Base-by-base conservation (phyloP, 1,139 yeast genomes). In the Nadsonia commutata region DNA sequence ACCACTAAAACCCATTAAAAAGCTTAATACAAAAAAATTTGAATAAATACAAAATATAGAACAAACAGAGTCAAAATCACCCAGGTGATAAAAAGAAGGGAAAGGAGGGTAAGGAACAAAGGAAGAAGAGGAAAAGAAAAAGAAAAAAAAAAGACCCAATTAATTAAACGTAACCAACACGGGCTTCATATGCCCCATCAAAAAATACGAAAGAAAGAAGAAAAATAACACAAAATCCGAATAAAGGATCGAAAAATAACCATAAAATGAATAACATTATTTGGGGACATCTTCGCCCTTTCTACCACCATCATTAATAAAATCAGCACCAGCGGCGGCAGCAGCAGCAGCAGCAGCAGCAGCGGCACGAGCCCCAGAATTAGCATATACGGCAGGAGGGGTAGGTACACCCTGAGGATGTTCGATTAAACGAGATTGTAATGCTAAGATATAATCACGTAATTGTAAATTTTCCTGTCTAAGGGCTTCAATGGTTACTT, bases 381-480 rank as follows among this genome's bases (percentile, higher is more conserved):
- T 27, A 27, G 33, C 33, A 27, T 27, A 27, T 9, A 27, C 33
- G 16, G 33, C 33, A 11, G 33, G 33, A 16, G 33, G 33, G 4
- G 33, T 27, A 27, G 33, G 33, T 27, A 27, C 33, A 13, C 33
- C 33, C 33, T 27, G 33, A 27, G 33, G 33, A 13, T 27, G 9
- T 11, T 27, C 33, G n/a, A 27, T 27, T 13, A 27, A 27, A 4
- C 33, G 5, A 4, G 33, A 27, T 27, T 27, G 33, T 6, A 27
- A 9, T 4, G 33, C 33, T 9, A 27, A 9, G 19, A 82, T 77
- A 59, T 82, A 81, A 54, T 80, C 84, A 51, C 88, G 71, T 51
- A 84, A 69, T 57, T 79, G 79, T 54, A 72, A 65, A 61, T 81
- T 83, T 56, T 83, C 94, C 36, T 72, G 70, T 45, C 76, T 70